Conservation (phyloP, 2,329 filamentous ascomycete genomes). For the Phialemonium atrogriseum region DNA sequence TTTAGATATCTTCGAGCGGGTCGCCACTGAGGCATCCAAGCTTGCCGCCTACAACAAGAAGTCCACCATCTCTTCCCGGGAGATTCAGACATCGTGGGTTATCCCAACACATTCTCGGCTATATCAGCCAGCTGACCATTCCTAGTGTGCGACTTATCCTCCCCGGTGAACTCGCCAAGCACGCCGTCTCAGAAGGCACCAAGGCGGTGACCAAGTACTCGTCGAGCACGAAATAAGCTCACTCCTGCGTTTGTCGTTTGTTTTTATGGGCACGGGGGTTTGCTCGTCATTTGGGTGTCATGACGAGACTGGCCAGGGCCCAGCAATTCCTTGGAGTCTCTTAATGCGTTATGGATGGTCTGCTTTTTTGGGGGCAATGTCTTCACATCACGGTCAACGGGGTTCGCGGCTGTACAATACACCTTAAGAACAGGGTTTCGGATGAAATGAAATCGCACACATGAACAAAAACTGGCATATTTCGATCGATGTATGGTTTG, state of each 20-base stretch:
- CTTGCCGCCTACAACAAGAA: slow-evolving; percentile 99
- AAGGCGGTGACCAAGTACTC: slow-evolving; percentile 99
- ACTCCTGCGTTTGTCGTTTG: slow-evolving; percentile 30
- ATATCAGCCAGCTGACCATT: too few species aligned
- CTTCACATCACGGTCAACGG: slow-evolving; percentile 56
- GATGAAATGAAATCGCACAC: slow-evolving; percentile 54
- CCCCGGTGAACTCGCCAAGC: slow-evolving; percentile 97
- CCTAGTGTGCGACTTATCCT: slow-evolving; percentile 83
- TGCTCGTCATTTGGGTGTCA: slow-evolving; percentile 51
- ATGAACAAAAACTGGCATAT: slow-evolving; percentile 43
- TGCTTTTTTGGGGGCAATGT: slow-evolving; percentile 56
- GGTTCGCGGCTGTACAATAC: slow-evolving; percentile 66
- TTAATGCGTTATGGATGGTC: slow-evolving; percentile 69
- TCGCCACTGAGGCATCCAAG: slow-evolving; percentile 97
- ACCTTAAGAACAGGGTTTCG: slow-evolving; percentile 57
- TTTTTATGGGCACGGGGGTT: slow-evolving; percentile 40
- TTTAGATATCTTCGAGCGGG: slow-evolving; percentile 97
- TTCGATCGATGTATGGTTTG: too few species aligned
- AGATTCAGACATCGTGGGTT: slow-evolving; percentile 91
- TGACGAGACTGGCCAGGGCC: slow-evolving; percentile 43
- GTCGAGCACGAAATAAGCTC: slow-evolving; percentile 88
- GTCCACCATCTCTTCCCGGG: slow-evolving; percentile 97
- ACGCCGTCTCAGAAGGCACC: slow-evolving; percentile 98
- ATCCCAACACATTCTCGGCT: slow-evolving; percentile 31
- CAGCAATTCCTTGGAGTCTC: slow-evolving; percentile 43